Conservation (phyloP, 768 basidiomycete species). For the Mycena latifolia region DNA sequence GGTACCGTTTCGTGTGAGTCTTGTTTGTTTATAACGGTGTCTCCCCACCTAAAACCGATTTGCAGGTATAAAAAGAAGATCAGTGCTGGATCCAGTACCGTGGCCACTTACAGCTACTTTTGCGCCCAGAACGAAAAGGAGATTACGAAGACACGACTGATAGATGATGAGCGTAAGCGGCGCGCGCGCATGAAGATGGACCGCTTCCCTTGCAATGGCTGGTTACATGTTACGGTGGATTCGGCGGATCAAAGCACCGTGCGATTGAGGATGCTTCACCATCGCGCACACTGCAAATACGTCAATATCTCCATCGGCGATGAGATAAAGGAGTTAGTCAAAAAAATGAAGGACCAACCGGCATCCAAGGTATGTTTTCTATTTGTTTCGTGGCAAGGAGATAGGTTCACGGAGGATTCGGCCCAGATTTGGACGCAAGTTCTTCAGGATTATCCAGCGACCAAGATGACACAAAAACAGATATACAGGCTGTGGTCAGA, state of each 20-base stretch:
- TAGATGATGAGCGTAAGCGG: background rate
- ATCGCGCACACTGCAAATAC: constrained; percentile 2
- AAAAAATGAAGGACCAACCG: background rate
- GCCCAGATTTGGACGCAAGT: too few relatives aligned
- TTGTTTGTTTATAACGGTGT: background rate
- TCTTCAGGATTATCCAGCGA: too few relatives aligned
- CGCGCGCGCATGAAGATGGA: too few relatives aligned
- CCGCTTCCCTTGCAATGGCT: constrained; percentile 1
- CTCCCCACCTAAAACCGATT: background rate
- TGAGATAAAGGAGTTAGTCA: background rate
- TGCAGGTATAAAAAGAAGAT: background rate
- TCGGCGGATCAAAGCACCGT: background rate
- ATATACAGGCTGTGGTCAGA: background rate
- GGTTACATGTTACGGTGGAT: background rate
- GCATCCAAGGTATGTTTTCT: background rate
- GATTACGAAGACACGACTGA: background rate
- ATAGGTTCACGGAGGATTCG: too few relatives aligned
- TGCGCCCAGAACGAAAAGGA: constrained; percentile 4
- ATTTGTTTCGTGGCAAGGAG: background rate
- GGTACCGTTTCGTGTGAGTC: background rate
- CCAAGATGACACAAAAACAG: background rate
- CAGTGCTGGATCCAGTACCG: background rate
- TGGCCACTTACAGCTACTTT: background rate
- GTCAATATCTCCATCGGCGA: background rate
- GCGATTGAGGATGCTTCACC: background rate